phyloP scores from a whole-genome alignment of 257 asterid species.

The Rhazya stricta region DNA sequence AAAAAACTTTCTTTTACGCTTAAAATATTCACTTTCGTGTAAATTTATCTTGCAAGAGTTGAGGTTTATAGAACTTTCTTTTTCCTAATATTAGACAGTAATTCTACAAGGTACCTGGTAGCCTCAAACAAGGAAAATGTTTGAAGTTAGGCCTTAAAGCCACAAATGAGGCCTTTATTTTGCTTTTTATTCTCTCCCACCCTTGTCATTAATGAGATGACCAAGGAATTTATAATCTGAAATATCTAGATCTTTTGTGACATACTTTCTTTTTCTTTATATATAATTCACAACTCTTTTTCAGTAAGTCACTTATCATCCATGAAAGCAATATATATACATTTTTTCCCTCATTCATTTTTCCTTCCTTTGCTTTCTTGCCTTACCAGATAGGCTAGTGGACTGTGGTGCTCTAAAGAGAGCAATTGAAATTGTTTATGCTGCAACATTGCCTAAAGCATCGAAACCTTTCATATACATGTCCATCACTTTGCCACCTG shows the following conservation, averaged over 20 bases:
- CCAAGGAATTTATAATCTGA: not conserved
- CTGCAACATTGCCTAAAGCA: conserved; percentile 97
- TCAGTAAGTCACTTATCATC: not conserved
- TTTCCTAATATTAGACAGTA: not conserved
- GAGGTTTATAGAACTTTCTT: not conserved
- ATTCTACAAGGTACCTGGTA: not conserved
- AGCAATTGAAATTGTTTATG: conserved; percentile 91
- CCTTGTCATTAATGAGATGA: not conserved
- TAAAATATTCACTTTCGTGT: not conserved
- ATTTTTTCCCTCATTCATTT: conserved; percentile 7
- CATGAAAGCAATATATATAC: not conserved
- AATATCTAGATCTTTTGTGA: not conserved
- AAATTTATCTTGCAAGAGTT: not conserved
- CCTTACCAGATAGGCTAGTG: conserved; percentile 76
- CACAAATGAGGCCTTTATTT: not conserved
- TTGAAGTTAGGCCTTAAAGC: not conserved
- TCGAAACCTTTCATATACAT: conserved; percentile 87
- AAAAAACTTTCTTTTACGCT: not conserved
- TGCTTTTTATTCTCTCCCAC: not conserved
- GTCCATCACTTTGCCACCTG: conserved; percentile 83
- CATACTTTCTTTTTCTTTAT: not conserved
- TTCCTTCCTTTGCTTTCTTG: conserved; percentile 16
- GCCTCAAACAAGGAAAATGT: not conserved
- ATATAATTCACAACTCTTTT: not conserved
- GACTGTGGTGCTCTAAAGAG: conserved; percentile 90